Base-by-base conservation (phyloP, 1,139 yeast species). In the Suhomyces guaymorum region DNA sequence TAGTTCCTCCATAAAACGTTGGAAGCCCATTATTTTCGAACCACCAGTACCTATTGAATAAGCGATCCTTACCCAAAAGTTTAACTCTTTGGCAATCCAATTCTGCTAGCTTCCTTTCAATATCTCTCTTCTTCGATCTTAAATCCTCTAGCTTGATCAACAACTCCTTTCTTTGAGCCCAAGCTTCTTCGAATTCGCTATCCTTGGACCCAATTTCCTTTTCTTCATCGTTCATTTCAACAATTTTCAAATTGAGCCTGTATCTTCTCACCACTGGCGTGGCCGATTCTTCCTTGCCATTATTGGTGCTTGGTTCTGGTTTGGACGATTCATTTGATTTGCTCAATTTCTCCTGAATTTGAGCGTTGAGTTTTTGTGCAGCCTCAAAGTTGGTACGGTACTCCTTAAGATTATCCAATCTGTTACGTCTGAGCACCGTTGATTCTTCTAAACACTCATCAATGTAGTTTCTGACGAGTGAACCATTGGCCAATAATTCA, bases 41-140 rank as follows among this genome's bases (percentile, higher is more conserved):
- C 96, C 96, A 92, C 95, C 96, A 94, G 57, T 90, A 92, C 46
- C 92, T 70, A 61, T 92, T 94, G 55, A 70, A 88, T 43, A 78
- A 75, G 36, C 96, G 69, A 57, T 92, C 99, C 44, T 80, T 75
- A 4, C 99, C 99, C 18, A 92, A 63, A 32, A 79, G 69, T 40
- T 78, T 77, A 28, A 89, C 74, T 41, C 98, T 65, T 55, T 89
- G 96, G 43, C 85, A 73, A 52, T 90, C 96, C 32, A 78, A 62
- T 48, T 82, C 88, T 30, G 74, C 71, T 24, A 84, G 59, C 39
- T 75, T 66, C 42, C 65, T 69, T 50, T 84, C 94, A 24, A 80
- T 57, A 20, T 64, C 66, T 33, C 66, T 63, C 51, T 75, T 78
- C 21, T 70, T 70, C 6, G 54, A 51, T 40, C 75, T 74, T 14